Evolutionary conservation across 1,139 yeast species (phyloP), one percentile per base, ranked within the genome.

Genomic region (Debaryomycetaceae sp.): DNA sequence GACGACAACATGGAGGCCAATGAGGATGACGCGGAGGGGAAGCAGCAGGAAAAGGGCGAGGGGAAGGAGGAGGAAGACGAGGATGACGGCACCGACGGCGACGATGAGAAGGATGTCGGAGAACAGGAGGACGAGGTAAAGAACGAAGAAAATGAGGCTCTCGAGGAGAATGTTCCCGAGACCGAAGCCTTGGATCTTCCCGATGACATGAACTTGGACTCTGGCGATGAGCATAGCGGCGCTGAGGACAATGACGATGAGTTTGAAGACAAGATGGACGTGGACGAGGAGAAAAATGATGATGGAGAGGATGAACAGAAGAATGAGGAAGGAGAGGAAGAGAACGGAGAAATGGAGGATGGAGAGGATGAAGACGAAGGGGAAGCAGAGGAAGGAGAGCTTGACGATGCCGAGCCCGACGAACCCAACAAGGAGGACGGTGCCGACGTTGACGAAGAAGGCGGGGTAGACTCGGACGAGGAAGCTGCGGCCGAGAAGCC

Each of bases 141-240:
- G 41, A 77, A 84, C 41, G 83, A 81, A 29, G 88, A 83, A 16
- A 73, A 73, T 30, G 86, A 83, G 30, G 77, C 80, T 38, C 53
- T 83, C 35, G 93, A 83, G 32, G 75, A 77, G 10, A 62, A 75
- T 42, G 86, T 82, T 29, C 91, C 86, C 6, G 94, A 86, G 51
- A 71, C 80, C 11, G 96, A 86, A 38, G 78, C 85, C 4, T 61
- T 86, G 44, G 93, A 84, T 23, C 63, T 86, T 23, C 95, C 95
- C 0, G 97, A 89, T 25, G 94, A 88, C 42, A 75, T 89, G 66
- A 76, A 85, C 41, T 65, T 85, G 26, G 95, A 85, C 49, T 77
- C 77, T 11, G 83, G 69, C 25, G 78, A 72, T 16, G 84, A 77
- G n/a, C 75, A 66, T 2, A 73, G 65, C 10, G 74, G 65, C 1